phyloP scores from a whole-genome alignment of 2,329 filamentous ascomycete genomes.

The Cordyceps sp. region DNA sequence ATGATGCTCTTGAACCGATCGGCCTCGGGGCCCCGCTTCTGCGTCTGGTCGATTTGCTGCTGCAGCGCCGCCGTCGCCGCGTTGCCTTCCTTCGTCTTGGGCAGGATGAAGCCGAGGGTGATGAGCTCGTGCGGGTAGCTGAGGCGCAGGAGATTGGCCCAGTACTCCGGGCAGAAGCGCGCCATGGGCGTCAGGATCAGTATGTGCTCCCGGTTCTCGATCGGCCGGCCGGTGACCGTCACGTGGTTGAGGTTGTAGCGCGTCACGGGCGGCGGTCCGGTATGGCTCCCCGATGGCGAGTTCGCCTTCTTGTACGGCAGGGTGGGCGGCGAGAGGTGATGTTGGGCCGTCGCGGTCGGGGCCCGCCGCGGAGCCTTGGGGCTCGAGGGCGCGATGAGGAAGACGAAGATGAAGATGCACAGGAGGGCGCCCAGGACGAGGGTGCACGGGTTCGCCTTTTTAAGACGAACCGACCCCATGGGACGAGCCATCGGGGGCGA shows the following conservation, averaged over 20 bases:
- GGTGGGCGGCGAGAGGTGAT: conserved; percentile 25
- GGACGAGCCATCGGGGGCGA: conserved; percentile 35
- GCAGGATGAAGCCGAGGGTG: conserved; percentile 88
- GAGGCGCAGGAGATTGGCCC: conserved; percentile 77
- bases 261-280: conserved; percentile 61
- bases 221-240: conserved; percentile 61
- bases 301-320: conserved; percentile 25
- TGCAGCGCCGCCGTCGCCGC: conserved; percentile 69
- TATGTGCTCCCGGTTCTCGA: conserved; percentile 67
- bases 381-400: conserved; percentile 38
- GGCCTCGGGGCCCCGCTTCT: conserved; percentile 57
- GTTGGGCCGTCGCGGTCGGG: conserved; percentile 28
- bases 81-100: conserved; percentile 86
- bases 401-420: conserved; percentile 54
- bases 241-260: conserved; percentile 94
- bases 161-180: conserved; percentile 86
- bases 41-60: conserved; percentile 69
- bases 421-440: conserved; percentile 55
- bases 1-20: conserved; percentile 83
- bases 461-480: conserved; percentile 53
- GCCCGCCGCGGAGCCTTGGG: conserved; percentile 24
- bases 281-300: conserved; percentile 12
- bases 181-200: conserved; percentile 87
- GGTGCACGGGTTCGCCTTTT: conserved; percentile 65
- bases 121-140: conserved; percentile 89